phyloP scores from a whole-genome alignment of 179 eudicot species.

The Spinacia oleracea region DNA sequence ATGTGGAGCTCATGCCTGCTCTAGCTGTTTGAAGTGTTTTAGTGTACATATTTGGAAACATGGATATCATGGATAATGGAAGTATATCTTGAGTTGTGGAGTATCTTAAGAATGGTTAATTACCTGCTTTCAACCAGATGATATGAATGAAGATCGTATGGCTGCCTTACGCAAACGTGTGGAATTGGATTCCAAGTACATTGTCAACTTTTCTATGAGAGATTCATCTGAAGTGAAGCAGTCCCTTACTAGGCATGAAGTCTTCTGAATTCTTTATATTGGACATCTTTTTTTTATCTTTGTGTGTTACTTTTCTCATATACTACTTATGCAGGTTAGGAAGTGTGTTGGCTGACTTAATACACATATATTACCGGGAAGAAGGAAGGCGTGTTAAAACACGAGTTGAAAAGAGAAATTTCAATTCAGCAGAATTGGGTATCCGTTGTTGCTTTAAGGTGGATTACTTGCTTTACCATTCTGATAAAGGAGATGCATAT shows the following conservation, averaged over 20 bases:
- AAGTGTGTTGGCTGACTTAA: conserved; percentile 63
- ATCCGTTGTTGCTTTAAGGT: conserved; percentile 94
- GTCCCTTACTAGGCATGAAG: conserved; percentile 71
- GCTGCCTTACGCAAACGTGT: conserved; percentile 87
- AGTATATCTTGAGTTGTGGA: neutral
- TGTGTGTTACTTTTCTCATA: conserved; percentile 9
- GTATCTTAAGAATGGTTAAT: conserved; percentile 3
- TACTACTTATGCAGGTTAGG: conserved; percentile 58
- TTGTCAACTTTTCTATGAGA: conserved; percentile 51
- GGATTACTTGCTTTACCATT: neutral
- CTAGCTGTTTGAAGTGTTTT: conserved; percentile 2
- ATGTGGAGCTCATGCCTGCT: neutral
- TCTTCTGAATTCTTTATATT: conserved; percentile 6
- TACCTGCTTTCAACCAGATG: conserved; percentile 49
- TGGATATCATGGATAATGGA: neutral
- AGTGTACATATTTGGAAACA: neutral
- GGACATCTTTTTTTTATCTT: conserved; percentile 10
- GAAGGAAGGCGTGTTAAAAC: conserved; percentile 84
- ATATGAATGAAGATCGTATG: conserved; percentile 79
- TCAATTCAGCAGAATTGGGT: conserved; percentile 63
- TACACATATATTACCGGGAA: conserved; percentile 68
- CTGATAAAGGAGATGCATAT: neutral
- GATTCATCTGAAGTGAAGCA: conserved; percentile 55
- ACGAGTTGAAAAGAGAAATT: conserved; percentile 76
- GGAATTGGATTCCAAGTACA: conserved; percentile 76